Evolutionary conservation across 2,329 filamentous ascomycete genomes (phyloP), one percentile per base, ranked within the genome.

Genomic region (Leptographium procerum): DNA sequence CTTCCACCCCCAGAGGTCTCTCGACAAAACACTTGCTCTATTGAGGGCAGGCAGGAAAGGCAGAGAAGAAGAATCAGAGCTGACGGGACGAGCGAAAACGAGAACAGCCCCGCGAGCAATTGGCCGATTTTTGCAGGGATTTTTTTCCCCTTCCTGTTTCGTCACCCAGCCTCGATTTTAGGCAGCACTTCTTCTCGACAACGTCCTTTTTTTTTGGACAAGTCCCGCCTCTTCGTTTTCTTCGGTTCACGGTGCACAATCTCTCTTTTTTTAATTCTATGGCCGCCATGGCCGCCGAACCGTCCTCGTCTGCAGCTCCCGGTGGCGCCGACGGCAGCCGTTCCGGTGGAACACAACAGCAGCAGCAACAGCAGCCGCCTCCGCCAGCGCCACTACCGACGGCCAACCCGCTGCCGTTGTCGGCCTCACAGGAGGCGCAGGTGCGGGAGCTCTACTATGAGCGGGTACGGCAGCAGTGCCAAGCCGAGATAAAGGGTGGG

Each of bases 391-490:
- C 71, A 26, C 74, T 84, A 67, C 84, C 84, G 26, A 85, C 83
- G 50, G 81, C 83, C 65, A 94, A 92, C 68, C 91, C 91, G 19
- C 76, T 95, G 50, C 91, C 91, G 31, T 79, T 96, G 59, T 91
- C 89, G 29, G 83, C 89, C 13, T 80, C 84, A 26, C 89, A 95
- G 71, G 89, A 95, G 77, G 77, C 83, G 4, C 88, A 94, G 73
- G 88, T 95, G 59, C 82, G 87, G 66, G 86, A 91, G 65, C 74
- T 94, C 11, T 95, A 88, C 71, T 84, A 92, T 74, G 85, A 88
- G 65, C 81, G 88, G 59, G 91, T 96, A 61, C 81, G 91, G 64
- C 77, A 77, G 36, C 78, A 85, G 66, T 96, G 91, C 73, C 83
- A 84, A 6, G 80, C 83, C 0, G 88, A 92, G 68, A 91, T 94